Evolutionary conservation across 345 rosid genomes (phyloP).

Genomic region (Ceriops decandra): DNA sequence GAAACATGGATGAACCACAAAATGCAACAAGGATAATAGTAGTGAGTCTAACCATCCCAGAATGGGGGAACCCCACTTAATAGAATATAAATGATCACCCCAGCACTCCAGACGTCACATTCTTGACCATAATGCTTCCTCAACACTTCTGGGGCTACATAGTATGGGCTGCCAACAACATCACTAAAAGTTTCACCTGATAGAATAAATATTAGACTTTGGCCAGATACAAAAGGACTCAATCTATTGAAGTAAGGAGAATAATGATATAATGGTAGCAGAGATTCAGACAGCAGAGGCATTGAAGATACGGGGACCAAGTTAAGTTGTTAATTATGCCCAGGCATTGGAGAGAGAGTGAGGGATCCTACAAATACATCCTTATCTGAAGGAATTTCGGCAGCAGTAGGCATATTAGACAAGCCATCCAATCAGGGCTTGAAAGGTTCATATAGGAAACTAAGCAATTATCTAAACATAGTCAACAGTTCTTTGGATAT

Average conservation of each 20-base stretch:
- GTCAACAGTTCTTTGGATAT: too few species aligned
- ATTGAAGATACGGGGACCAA: background rate
- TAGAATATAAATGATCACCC: slow-evolving; percentile 85
- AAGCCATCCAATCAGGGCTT: background rate
- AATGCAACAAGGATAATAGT: slow-evolving; percentile 1
- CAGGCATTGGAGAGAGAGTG: background rate
- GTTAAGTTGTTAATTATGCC: too few species aligned
- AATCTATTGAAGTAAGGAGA: background rate
- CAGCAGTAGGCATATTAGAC: background rate
- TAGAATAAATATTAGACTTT: slow-evolving; percentile 7
- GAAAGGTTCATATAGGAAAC: background rate
- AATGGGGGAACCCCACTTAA: slow-evolving; percentile 94
- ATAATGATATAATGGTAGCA: slow-evolving; percentile 5
- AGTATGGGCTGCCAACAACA: slow-evolving; percentile 96
- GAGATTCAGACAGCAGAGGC: background rate
- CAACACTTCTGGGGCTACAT: slow-evolving; percentile 97
- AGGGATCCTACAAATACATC: background rate
- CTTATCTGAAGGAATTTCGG: background rate
- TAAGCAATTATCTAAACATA: background rate
- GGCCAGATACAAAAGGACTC: background rate
- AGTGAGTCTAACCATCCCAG: slow-evolving; percentile 75
- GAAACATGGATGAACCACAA: slow-evolving; percentile 11
- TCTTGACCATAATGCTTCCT: slow-evolving; percentile 77
- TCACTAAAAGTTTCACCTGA: slow-evolving; percentile 80
- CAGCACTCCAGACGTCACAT: slow-evolving; percentile 99